Evolutionary conservation across 2,329 filamentous ascomycete genomes (phyloP), one percentile per base, ranked within the genome.

Genomic region (Golovinomyces cichoracearum): DNA sequence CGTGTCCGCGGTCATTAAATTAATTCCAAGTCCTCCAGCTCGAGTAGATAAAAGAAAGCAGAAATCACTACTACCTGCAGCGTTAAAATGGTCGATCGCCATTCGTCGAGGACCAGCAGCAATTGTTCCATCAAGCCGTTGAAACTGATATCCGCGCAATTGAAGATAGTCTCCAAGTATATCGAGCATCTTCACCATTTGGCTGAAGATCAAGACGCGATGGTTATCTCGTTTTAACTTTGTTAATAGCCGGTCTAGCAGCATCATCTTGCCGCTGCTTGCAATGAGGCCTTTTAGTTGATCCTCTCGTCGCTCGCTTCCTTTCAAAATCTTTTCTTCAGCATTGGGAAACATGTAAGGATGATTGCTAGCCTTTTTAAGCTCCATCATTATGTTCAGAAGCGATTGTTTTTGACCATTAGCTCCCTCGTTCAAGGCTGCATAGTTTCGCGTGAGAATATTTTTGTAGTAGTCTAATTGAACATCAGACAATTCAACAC

Each of bases 381-480:
- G 65, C 63, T 98, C 90, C 90, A 98, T 98, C 76, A 98, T 94
- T 62, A 98, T 90, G 64, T 98, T 98, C 53, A 98, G 68, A 13
- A 98, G 67, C 0, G 88, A 95, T 55, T 93, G 88, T 64, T 93
- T 95, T 62, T 92, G 83, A 5, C 88, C 90, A 52, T 76, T 83
- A 41, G 80, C 78, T 42, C 85, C 88, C 59, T 93, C 83, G 57
- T 92, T 93, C 27, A 98, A 71, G 2, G 88, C 90, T 26, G 85
- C 78, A 58, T 98, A 98, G 61, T 98, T 98, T 58, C 88, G 79
- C 0, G 90, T 95, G 22, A 98, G 70, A 51, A 98, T 95, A 60
- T 95, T 95, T 66, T 95, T 95, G 69, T 98, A 98, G 63, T 94
- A 95, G 54, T 98, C 88, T 9, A 95, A 69, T 61, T 98, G 90